A percentile compares a stretch with the other conserved stretches of the same genome.
Evolutionary conservation across 73 alveolate genomes (phyloP).

Genomic region (Uronychia binucleata): DNA sequence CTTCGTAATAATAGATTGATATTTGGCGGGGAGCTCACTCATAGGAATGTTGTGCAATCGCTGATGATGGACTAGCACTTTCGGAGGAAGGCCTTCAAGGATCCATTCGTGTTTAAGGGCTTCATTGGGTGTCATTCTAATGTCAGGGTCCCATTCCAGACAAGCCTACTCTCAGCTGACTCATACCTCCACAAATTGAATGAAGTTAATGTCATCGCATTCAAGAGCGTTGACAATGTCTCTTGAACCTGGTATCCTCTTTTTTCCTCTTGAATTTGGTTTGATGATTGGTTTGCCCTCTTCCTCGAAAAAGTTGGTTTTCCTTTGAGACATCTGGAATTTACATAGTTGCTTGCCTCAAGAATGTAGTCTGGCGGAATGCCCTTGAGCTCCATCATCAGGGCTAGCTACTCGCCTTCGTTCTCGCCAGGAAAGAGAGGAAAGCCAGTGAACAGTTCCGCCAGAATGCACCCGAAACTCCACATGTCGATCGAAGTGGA

Average conservation of each 20-base stretch:
- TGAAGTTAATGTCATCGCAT: slow-evolving; percentile 50
- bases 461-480: slow-evolving; percentile 88
- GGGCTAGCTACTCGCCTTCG: slow-evolving; percentile 80
- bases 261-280: slow-evolving; percentile 83
- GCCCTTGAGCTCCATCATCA: slow-evolving; percentile 80
- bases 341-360: slow-evolving; percentile 14
- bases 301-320: slow-evolving; percentile 34
- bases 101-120: slow-evolving; percentile 90
- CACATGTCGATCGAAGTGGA: slow-evolving; percentile 81
- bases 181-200: slow-evolving; percentile 45
- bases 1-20: neutral
- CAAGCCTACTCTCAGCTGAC: slow-evolving; percentile 29
- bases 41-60: slow-evolving; percentile 53
- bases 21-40: slow-evolving; percentile 38
- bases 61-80: slow-evolving; percentile 17
- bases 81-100: slow-evolving; percentile 48
- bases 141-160: slow-evolving; percentile 89
- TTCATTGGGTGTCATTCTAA: slow-evolving; percentile 91
- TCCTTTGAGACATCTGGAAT: slow-evolving; percentile 39
- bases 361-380: slow-evolving; percentile 53
- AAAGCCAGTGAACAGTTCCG: slow-evolving; percentile 80
- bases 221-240: slow-evolving; percentile 7
- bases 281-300: slow-evolving; percentile 26
- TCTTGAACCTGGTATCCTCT: slow-evolving; percentile 64
- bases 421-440: slow-evolving; percentile 93